A percentile compares a stretch with the other conserved stretches of the same genome.
Evolutionary conservation across 2,329 filamentous ascomycete species (phyloP).

Genomic region (Coniochaeta pulveracea): DNA sequence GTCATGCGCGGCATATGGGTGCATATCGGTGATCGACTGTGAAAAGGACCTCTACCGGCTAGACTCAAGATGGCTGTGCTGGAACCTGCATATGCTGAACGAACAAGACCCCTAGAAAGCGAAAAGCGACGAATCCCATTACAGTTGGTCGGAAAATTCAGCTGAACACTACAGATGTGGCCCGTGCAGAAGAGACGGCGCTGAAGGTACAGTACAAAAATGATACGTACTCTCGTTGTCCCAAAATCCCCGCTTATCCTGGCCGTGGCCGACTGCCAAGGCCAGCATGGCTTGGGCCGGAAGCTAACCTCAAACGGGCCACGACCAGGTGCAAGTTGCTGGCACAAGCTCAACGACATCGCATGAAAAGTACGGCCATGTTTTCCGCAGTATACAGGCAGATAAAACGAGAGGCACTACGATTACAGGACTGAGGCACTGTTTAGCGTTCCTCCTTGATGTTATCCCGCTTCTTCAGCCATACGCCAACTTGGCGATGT

Average conservation of each 20-base stretch:
- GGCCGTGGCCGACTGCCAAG: conserved; percentile 1
- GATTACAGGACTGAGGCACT: no score
- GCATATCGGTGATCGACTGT: conserved; percentile 10
- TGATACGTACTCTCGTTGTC: no score
- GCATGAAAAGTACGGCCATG: no score
- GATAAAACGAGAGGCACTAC: no score
- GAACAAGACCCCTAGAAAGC: conserved; percentile 18
- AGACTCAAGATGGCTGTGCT: no score
- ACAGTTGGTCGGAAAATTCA: conserved; percentile 16
- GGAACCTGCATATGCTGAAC: conserved; percentile 21
- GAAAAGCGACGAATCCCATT: conserved; percentile 17
- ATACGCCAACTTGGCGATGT: no score
- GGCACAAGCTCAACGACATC: no score
- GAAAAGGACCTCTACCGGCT: conserved; percentile 8
- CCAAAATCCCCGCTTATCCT: no score
- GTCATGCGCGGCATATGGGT: conserved; percentile 8
- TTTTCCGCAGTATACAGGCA: no score
- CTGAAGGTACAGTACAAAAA: conserved; percentile 5
- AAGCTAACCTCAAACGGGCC: conserved; percentile 2
- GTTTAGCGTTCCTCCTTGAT: no score
- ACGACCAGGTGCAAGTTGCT: not conserved
- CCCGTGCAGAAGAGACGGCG: conserved; percentile 17
- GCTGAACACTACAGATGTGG: conserved; percentile 22
- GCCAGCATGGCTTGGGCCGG: not conserved
- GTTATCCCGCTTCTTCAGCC: no score